Base-by-base conservation (phyloP, 768 basidiomycete species). In the Agaricus sinodeliciosus region DNA sequence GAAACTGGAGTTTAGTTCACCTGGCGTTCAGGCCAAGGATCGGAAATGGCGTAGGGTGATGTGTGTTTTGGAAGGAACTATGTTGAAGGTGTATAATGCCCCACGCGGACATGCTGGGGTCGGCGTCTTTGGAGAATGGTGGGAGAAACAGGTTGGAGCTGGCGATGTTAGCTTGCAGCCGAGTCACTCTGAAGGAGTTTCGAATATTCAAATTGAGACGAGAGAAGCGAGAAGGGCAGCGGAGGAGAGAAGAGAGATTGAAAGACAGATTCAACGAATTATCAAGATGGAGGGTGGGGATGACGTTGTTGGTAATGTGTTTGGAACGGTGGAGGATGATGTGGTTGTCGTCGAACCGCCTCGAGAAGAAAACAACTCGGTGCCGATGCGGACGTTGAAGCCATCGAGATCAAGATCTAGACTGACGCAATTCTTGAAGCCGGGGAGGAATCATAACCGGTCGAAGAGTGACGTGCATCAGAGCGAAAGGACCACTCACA, bases 11-110 rank as follows among this genome's bases (percentile, higher is more conserved):
- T 98, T 99, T 63, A 72, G 69, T 3, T 68, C 77, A 9, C 92
- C 94, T 0, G 94, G 94, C 6, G 74, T 90, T 2, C 90, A 95
- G 66, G 85, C 94, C 6, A 80, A 76, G 63, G 94, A 98, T 64
- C 75, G 96, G 43, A 90, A 92, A 63, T 99, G 96, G 96, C 80
- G 89, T 55, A 75, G 89, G 46, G 82, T 87, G 47, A 76, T 94
- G 58, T 90, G 91, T 63, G 88, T 94, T 60, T 70, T 99, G 25
- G 91, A 96, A 62, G 96, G 96, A 43, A 97, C 96, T n/a, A 73
- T 76, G 57, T 82, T 98, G 64, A 79, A 80, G 59, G 75, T 97
- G 53, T 92, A 90, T 66, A 77, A 77, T 55, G 79, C 68, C 54
- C 65, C 70, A 15, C 58, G 65, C 13, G 65, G 67, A 12, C 71